Evolutionary conservation across 768 basidiomycete species (phyloP).

Genomic region (Podaxis pistillaris): DNA sequence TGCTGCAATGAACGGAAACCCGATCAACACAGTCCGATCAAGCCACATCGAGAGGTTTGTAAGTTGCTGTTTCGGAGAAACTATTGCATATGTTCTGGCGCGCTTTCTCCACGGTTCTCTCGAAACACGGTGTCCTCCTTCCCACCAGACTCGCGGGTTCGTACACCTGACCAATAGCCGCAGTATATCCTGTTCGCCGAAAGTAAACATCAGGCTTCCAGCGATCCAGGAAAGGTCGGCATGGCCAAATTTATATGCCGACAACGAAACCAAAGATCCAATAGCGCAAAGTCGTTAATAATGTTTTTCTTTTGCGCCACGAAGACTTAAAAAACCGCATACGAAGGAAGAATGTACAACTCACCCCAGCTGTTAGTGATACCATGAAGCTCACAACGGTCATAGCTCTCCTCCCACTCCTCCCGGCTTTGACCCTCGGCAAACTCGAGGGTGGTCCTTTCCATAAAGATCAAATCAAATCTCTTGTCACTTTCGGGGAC

Average conservation of each 20-base stretch:
- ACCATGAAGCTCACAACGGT: background rate
- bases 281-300: too few relatives aligned
- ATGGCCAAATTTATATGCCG: background rate
- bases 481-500: slow-evolving; percentile 68
- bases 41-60: background rate
- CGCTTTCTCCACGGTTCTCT: background rate
- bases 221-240: background rate
- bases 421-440: background rate
- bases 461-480: slow-evolving; percentile 48
- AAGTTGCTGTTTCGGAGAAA: background rate
- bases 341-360: background rate
- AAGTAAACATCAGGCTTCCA: background rate
- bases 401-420: background rate
- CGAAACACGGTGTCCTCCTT: background rate
- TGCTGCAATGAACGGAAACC: too few relatives aligned
- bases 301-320: too few relatives aligned
- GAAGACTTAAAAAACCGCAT: background rate
- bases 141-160: background rate
- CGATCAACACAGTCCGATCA: too few relatives aligned
- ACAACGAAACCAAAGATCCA: background rate
- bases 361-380: background rate
- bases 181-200: background rate
- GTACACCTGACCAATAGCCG: background rate
- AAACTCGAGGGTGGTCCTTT: slow-evolving; percentile 15
- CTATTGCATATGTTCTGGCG: background rate